phyloP scores from a whole-genome alignment of 306 rosid genomes.

The Benincasa hispida region DNA sequence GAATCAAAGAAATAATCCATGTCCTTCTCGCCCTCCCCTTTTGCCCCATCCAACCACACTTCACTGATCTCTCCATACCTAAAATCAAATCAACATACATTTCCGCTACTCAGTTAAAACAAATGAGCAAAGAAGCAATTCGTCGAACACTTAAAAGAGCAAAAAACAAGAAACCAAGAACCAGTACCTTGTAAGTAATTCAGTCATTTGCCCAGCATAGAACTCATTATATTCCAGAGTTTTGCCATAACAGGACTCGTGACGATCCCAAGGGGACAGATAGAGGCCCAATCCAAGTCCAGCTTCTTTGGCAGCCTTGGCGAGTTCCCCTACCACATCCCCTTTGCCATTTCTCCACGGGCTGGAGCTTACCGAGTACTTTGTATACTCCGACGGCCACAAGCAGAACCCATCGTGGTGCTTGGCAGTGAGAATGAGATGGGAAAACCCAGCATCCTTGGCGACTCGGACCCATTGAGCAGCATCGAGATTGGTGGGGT shows the following conservation, averaged over 20 bases:
- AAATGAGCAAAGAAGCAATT: neutral
- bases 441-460: slow-evolving; percentile 52
- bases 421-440: slow-evolving; percentile 56
- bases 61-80: slow-evolving; percentile 69
- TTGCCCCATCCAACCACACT: slow-evolving; percentile 78
- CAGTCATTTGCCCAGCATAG: slow-evolving; percentile 79
- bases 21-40: slow-evolving; percentile 62
- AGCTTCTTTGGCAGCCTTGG: slow-evolving; percentile 49
- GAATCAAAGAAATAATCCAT: slow-evolving; percentile 58
- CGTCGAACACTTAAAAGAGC: neutral
- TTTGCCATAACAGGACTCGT: slow-evolving; percentile 42
- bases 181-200: slow-evolving; percentile 66
- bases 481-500: slow-evolving; percentile 52
- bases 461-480: slow-evolving; percentile 75
- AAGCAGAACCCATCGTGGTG: slow-evolving; percentile 94
- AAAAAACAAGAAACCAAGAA: neutral
- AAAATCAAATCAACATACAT: slow-evolving; percentile 8
- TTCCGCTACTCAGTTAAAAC: neutral
- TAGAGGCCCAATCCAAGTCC: slow-evolving; percentile 65
- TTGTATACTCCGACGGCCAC: slow-evolving; percentile 76
- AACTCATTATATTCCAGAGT: slow-evolving; percentile 57
- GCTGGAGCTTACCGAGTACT: slow-evolving; percentile 57
- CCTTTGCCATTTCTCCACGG: slow-evolving; percentile 57
- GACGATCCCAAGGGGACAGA: slow-evolving; percentile 98
- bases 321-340: slow-evolving; percentile 62